Evolutionary conservation across 352 stramenopile species (phyloP).

Genomic region (Phytophthora uliginosa): DNA sequence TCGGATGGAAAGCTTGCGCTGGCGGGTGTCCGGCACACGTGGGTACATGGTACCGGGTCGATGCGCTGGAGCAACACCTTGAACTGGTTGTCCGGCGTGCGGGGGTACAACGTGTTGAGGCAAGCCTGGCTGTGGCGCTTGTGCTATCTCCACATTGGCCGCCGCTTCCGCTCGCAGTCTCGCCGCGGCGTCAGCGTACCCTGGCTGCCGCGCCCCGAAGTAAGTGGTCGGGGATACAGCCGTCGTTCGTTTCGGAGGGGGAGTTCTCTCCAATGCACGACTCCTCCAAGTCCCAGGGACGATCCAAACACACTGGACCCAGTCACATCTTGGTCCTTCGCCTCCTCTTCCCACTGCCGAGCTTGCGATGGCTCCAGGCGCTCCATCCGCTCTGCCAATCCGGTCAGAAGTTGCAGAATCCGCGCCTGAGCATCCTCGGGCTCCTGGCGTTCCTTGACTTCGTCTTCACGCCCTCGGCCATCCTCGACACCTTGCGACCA

Average conservation of each 20-base stretch:
- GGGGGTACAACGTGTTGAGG: conserved; percentile 7
- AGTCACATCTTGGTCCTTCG: not conserved
- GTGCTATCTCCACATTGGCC: conserved; percentile 4
- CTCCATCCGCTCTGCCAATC: conserved; percentile 3
- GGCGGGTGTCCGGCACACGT: conserved; percentile 11
- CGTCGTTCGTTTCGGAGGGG: not conserved
- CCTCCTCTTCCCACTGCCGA: not conserved
- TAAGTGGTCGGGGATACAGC: not conserved
- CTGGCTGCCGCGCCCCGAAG: conserved; percentile 2
- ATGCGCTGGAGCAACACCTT: not conserved
- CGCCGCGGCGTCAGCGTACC: not conserved
- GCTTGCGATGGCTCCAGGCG: not conserved
- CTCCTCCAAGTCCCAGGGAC: not conserved
- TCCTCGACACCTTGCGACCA: not conserved
- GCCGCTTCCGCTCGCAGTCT: not conserved
- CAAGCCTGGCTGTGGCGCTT: conserved; percentile 1
- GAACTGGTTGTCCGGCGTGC: not conserved
- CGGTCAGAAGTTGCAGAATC: not conserved
- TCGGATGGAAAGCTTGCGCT: conserved; percentile 17
- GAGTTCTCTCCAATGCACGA: not conserved
- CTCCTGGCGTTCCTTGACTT: conserved; percentile 1
- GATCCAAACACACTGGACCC: not conserved
- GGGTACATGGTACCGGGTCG: not conserved
- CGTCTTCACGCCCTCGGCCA: not conserved
- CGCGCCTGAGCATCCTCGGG: not conserved